Evolutionary conservation across 768 basidiomycete genomes (phyloP).

Genomic region (Pluteus cervinus): DNA sequence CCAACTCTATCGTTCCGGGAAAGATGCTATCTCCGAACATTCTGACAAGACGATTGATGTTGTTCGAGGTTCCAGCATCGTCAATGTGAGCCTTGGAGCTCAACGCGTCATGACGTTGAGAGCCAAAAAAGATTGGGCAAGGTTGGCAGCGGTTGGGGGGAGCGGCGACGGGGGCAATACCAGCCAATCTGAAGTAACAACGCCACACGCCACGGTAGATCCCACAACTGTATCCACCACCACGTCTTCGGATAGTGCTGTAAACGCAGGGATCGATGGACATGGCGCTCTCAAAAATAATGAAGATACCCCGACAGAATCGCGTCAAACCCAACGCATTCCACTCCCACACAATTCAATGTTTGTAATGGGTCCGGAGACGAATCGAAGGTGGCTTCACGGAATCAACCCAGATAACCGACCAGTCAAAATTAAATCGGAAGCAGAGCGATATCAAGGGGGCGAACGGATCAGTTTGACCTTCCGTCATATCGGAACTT

Average conservation of each 20-base stretch:
- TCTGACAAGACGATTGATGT: conserved; percentile 86
- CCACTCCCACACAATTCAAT: conserved; percentile 78
- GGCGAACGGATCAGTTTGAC: conserved; percentile 76
- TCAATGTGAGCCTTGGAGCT: conserved; percentile 78
- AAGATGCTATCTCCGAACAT: conserved; percentile 82
- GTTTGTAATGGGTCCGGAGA: conserved; percentile 72
- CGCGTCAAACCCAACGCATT: conserved; percentile 45
- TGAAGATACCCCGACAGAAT: conserved; percentile 21
- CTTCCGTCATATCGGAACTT: conserved; percentile 75
- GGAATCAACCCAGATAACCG: conserved; percentile 76
- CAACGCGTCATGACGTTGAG: conserved; percentile 74
- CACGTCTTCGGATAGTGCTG: neutral
- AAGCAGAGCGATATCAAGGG: conserved; percentile 45
- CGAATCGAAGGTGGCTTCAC: conserved; percentile 73
- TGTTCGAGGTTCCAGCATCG: conserved; percentile 64
- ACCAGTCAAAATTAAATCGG: conserved; percentile 41
- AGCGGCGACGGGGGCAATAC: too few relatives aligned
- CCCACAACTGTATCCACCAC: neutral
- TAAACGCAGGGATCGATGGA: neutral
- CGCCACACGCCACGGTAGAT: neutral
- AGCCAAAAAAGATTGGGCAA: conserved; percentile 45
- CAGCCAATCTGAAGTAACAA: conserved; percentile 5
- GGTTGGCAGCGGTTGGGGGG: too few relatives aligned
- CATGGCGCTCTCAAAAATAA: conserved; percentile 5
- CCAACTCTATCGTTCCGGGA: conserved; percentile 73